A percentile compares a stretch with the other conserved stretches of the same genome.
Conservation (phyloP, 2,329 filamentous ascomycete genomes). For the Phialophora chinensis region DNA sequence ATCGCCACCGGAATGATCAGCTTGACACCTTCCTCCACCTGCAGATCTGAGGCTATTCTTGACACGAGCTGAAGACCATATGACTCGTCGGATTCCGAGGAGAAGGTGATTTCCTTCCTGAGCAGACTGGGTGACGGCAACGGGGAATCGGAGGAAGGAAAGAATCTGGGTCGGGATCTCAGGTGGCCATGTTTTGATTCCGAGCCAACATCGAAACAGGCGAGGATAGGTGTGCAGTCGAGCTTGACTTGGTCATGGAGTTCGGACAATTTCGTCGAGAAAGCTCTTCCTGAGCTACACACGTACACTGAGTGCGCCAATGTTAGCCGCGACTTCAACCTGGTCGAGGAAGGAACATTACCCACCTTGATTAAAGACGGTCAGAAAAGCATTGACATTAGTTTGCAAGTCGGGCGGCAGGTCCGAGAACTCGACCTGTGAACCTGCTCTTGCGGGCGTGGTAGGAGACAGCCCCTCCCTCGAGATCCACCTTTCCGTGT, state of each 20-base stretch:
- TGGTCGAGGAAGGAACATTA: background rate
- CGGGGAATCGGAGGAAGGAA: constrained; percentile 43
- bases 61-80: constrained; percentile 57
- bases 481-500: constrained; percentile 52
- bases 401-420: constrained; percentile 53
- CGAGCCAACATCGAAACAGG: constrained; percentile 60
- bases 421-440: constrained; percentile 44
- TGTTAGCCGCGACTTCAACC: constrained; percentile 9
- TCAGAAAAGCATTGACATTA: constrained; percentile 58
- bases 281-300: constrained; percentile 59
- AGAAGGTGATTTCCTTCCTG: constrained; percentile 50
- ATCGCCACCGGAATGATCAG: constrained; percentile 58
- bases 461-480: constrained; percentile 40
- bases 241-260: constrained; percentile 49
- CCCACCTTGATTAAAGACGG: constrained; percentile 60
- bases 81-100: constrained; percentile 53
- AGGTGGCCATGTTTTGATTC: constrained; percentile 47
- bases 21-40: constrained; percentile 56
- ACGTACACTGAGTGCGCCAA: constrained; percentile 54
- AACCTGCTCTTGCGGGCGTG: constrained; percentile 37
- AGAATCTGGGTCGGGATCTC: constrained; percentile 42
- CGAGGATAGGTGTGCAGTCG: constrained; percentile 61
- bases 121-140: constrained; percentile 41
- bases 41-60: constrained; percentile 56
- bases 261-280: constrained; percentile 59